These are phyloP conservation scores for Persicaria maculosa DNA, from an alignment of 148 eudicot species.

Conservation along the genomic window DNA sequence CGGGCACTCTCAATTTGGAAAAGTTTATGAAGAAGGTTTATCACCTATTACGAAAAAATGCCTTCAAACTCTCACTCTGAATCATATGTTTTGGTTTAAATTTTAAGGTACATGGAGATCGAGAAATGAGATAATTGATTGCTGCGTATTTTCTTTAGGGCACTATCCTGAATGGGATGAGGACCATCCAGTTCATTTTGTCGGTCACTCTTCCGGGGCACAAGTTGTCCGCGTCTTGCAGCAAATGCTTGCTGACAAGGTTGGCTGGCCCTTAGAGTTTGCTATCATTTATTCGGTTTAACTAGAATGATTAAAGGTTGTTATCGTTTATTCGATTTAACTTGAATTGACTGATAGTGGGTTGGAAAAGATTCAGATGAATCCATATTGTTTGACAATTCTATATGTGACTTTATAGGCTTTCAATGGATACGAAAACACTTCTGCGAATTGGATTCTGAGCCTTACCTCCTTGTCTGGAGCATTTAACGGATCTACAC, in stretches of 20 bases:
- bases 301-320: neutral
- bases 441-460: constrained; percentile 74
- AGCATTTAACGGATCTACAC: constrained; percentile 89
- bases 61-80: neutral
- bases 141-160: constrained; percentile 28
- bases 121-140: neutral
- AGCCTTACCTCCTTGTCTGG: constrained; percentile 92
- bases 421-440: constrained; percentile 60
- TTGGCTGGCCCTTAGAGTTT: constrained; percentile 4
- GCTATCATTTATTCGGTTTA: neutral
- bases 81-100: neutral
- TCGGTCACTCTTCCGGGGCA: constrained; percentile 95
- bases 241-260: constrained; percentile 97
- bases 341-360: neutral
- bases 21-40: constrained; percentile 68
- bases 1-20: constrained; percentile 85
- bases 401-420: constrained; percentile 37
- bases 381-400: neutral
- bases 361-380: neutral
- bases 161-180: constrained; percentile 89
- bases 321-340: neutral
- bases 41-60: neutral
- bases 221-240: constrained; percentile 89
- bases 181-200: constrained; percentile 90
- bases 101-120: neutral